Conservation (phyloP, 179 eudicot species). For the Spergularia azorica region DNA sequence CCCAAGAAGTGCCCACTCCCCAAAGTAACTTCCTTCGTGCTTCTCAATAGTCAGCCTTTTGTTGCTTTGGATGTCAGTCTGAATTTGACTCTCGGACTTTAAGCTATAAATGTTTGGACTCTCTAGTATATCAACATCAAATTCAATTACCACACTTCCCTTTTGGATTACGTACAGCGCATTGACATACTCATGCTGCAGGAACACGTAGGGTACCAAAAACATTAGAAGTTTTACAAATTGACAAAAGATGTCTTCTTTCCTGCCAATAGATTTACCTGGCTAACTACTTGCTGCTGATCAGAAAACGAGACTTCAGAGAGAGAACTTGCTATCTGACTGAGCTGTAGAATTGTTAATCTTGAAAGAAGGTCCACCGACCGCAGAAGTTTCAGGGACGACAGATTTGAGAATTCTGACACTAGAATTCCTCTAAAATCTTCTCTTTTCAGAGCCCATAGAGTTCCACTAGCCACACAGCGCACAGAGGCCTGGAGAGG, state of each 20-base stretch:
- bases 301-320: constrained; percentile 70
- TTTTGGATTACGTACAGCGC: constrained; percentile 83
- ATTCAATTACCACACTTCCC: constrained; percentile 67
- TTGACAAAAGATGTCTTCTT: background rate
- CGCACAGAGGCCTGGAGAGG: constrained; percentile 97
- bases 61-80: constrained; percentile 32
- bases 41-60: constrained; percentile 57
- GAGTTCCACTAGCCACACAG: constrained; percentile 86
- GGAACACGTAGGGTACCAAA: background rate
- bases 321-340: constrained; percentile 88
- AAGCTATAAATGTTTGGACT: constrained; percentile 61
- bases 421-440: constrained; percentile 94
- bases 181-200: constrained; percentile 59
- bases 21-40: constrained; percentile 86
- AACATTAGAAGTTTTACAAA: constrained; percentile 14
- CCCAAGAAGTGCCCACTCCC: constrained; percentile 90
- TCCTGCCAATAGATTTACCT: constrained; percentile 39
- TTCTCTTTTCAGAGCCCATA: constrained; percentile 91
- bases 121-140: constrained; percentile 50
- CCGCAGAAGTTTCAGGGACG: constrained; percentile 87
- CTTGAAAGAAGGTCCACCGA: constrained; percentile 95
- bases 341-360: constrained; percentile 87
- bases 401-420: constrained; percentile 89
- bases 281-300: constrained; percentile 60
- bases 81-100: constrained; percentile 46